These are phyloP conservation scores for Entomortierella lignicola DNA, from an alignment of 192 early-diverging fungal genomes.

Conservation along the genomic window DNA sequence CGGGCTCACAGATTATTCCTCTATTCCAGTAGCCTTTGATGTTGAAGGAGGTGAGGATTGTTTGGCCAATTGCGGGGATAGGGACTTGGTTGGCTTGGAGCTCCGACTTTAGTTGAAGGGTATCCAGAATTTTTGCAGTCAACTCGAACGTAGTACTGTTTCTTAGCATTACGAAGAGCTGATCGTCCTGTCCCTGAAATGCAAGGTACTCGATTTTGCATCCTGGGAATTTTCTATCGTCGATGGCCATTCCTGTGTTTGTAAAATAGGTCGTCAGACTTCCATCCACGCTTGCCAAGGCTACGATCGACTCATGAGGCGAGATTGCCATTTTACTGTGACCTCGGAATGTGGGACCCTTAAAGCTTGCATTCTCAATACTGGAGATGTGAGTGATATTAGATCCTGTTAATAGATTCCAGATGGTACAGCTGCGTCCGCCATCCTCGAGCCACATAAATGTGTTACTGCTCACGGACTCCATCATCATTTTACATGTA, in stretches of 20 bases:
- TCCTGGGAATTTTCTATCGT: slow-evolving; percentile 46
- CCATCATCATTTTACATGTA: slow-evolving; percentile 56
- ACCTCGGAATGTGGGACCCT: slow-evolving; percentile 42
- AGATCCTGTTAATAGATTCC: slow-evolving; percentile 43
- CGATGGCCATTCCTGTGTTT: slow-evolving; percentile 53
- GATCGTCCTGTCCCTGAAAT: slow-evolving; percentile 41
- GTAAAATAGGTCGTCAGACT: slow-evolving; percentile 50
- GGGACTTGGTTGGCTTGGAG: slow-evolving; percentile 31
- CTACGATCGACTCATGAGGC: slow-evolving; percentile 51
- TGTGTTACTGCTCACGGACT: slow-evolving; percentile 36
- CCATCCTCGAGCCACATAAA: slow-evolving; percentile 54
- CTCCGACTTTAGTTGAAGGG: slow-evolving; percentile 42
- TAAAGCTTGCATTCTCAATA: slow-evolving; percentile 47
- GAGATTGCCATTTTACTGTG: slow-evolving; percentile 54
- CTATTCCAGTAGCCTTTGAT: slow-evolving; percentile 29
- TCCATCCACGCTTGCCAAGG: slow-evolving; percentile 49
- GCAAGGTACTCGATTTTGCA: slow-evolving; percentile 46
- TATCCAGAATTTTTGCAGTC: slow-evolving; percentile 29
- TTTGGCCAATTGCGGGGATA: slow-evolving; percentile 32
- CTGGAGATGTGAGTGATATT: slow-evolving; percentile 51
- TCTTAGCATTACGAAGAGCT: slow-evolving; percentile 38
- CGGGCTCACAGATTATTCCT: slow-evolving; percentile 38
- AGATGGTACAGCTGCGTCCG: slow-evolving; percentile 46
- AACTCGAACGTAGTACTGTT: slow-evolving; percentile 32
- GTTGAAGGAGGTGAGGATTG: slow-evolving; percentile 34